Evolutionary conservation across 2,329 filamentous ascomycete species (phyloP).

Genomic region (Sporothrix protearum): DNA sequence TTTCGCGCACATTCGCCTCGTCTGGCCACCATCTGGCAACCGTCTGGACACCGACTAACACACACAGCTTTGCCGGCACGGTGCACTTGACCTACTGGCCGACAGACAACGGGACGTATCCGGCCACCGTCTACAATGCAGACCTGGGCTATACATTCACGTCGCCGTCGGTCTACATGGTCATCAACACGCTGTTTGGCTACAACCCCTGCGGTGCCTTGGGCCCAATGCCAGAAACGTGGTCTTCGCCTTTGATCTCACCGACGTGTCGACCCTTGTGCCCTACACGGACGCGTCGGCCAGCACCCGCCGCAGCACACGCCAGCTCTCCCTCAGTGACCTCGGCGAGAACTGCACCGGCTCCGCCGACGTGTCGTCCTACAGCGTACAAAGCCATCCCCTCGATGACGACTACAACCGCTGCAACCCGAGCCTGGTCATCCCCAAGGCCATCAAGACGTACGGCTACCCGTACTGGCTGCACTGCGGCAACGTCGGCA

Average conservation of each 20-base stretch:
- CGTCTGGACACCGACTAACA: too few relatives aligned
- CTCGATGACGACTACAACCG: not conserved
- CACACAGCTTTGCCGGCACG: not conserved
- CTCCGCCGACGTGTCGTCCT: not conserved
- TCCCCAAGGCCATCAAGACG: not conserved
- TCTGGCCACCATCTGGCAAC: too few relatives aligned
- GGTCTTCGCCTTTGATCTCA: not conserved
- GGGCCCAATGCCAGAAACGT: not conserved
- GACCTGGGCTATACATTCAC: conserved; percentile 5
- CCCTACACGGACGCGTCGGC: not conserved
- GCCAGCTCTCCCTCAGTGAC: not conserved
- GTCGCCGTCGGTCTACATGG: conserved; percentile 6
- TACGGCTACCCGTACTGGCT: not conserved
- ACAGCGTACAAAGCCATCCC: not conserved
- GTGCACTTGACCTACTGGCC: conserved; percentile 3
- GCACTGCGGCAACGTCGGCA: conserved; percentile 7
- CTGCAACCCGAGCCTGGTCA: conserved; percentile 10
- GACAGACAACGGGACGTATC: not conserved
- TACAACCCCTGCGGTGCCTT: not conserved
- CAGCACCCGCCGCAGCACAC: not conserved
- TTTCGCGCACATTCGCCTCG: too few relatives aligned
- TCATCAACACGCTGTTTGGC: not conserved
- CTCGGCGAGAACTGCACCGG: not conserved
- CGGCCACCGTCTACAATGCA: not conserved
- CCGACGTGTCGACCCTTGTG: conserved; percentile 7